Evolutionary conservation across 768 basidiomycete genomes (phyloP).

Genomic region (Sporobolomyces pararoseus): DNA sequence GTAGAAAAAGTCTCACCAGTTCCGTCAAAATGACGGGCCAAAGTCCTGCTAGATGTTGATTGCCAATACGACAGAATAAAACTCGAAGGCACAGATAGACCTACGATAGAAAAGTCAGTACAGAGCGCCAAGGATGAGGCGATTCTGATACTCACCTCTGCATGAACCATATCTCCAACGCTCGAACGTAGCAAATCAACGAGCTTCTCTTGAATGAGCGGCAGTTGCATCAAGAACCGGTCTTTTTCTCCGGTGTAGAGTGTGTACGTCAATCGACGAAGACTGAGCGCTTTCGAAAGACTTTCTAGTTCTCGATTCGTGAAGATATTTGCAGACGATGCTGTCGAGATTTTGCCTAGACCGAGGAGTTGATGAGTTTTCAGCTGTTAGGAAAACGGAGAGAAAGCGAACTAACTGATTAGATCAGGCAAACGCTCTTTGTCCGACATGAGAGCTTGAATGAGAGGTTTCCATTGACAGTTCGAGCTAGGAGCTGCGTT

Average conservation of each 20-base stretch:
- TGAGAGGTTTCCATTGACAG: conserved; percentile 67
- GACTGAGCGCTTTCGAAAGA: conserved; percentile 73
- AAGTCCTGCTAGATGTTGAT: conserved; percentile 87
- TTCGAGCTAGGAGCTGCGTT: conserved; percentile 62
- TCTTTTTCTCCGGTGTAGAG: conserved; percentile 87
- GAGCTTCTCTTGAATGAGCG: conserved; percentile 91
- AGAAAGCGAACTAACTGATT: conserved; percentile 58
- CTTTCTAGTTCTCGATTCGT: conserved; percentile 92
- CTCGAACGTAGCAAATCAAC: conserved; percentile 80
- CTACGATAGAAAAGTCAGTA: conserved; percentile 39
- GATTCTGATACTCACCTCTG: conserved; percentile 66
- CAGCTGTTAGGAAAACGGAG: neutral
- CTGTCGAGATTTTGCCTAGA: conserved; percentile 60
- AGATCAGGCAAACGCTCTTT: conserved; percentile 80
- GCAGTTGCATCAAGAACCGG: conserved; percentile 80
- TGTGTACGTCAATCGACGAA: conserved; percentile 80
- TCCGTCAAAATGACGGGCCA: conserved; percentile 96
- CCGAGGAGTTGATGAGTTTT: neutral
- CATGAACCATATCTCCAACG: conserved; percentile 76
- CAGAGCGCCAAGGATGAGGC: neutral
- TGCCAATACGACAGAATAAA: conserved; percentile 79
- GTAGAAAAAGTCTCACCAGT: conserved; percentile 57
- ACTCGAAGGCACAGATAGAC: conserved; percentile 85
- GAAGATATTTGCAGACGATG: conserved; percentile 92
- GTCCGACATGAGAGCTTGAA: conserved; percentile 80